These are phyloP conservation scores for Fusarium pilosicola DNA, from an alignment of 2,329 filamentous ascomycete genomes.

Conservation along the genomic window DNA sequence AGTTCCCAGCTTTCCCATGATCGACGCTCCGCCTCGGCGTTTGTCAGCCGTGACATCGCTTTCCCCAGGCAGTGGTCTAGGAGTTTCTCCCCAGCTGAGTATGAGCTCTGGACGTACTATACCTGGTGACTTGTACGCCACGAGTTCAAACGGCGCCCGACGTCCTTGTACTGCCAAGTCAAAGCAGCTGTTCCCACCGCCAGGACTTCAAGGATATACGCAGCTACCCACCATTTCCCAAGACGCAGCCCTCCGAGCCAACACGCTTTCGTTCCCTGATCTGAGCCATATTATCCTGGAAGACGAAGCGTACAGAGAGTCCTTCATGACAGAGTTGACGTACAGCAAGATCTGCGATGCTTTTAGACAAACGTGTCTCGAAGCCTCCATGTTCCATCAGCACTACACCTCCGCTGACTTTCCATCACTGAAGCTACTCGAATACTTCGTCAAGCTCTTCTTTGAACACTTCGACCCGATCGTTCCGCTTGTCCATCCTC, in stretches of 20 bases:
- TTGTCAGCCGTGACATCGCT: background rate
- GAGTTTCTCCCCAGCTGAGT: slow-evolving; percentile 3
- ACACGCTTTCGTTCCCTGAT: background rate
- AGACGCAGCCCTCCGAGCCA: background rate
- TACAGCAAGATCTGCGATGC: slow-evolving; percentile 9
- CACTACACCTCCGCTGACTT: slow-evolving; percentile 27
- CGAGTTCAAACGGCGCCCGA: slow-evolving; percentile 30
- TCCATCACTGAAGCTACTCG: slow-evolving; percentile 40
- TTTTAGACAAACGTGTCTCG: slow-evolving; percentile 14
- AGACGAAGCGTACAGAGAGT: background rate
- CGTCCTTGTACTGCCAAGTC: slow-evolving; percentile 29
- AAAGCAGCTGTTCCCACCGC: slow-evolving; percentile 8
- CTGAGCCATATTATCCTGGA: background rate
- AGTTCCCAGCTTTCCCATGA: background rate
- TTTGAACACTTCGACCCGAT: slow-evolving; percentile 48
- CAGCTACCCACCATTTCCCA: background rate
- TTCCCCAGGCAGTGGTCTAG: background rate
- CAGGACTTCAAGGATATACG: background rate
- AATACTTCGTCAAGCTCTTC: slow-evolving; percentile 47
- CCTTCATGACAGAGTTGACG: background rate
- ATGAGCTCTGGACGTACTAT: background rate
- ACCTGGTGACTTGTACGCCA: slow-evolving; percentile 30
- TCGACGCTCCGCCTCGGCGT: background rate
- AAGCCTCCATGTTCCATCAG: slow-evolving; percentile 1
- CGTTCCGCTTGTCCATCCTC: slow-evolving; percentile 45